Evolutionary conservation across 1,284 basidiomycete species (phyloP), one percentile per base, ranked within the genome.

Genomic region (Ceratobasidium sp.): DNA sequence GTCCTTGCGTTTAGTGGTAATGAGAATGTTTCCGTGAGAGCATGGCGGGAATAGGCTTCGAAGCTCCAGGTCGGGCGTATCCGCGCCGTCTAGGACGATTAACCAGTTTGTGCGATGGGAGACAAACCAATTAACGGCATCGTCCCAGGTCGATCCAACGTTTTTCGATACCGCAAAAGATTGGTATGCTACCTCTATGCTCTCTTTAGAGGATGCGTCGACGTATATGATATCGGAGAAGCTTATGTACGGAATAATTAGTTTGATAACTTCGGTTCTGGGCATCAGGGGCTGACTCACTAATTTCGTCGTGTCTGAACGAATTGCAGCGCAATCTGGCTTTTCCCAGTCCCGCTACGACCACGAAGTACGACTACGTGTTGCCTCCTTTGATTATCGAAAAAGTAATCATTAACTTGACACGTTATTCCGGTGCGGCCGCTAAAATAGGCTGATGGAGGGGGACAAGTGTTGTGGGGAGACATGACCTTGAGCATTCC

Each of bases 161-260:
- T 29, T 44, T 29, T 60, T 60, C 31, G 19, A 36, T 17, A n/a
- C 22, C 19, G 41, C 41, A 41, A 60, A 60, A 6, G 57, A 60
- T 7, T n/a, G 19, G 27, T 60, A 60, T 3, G 31, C 36, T 44
- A n/a, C 2, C 41, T 60, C 41, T n/a, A 36, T 44, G n/a, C 17
- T 60, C 5, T 60, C 57, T 6, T 19, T 29, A 41, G 57, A 5
- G 8, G 57, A 60, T 60, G 19, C 57, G 19, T 60, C 57, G 22
- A 60, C 57, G 19, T 19, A 60, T 5, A 60, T 4, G 57, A 60
- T 60, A 44, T 60, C 57, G 19, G 57, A 60, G 22, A 60, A 60
- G 31, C 57, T 60, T 7, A 27, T 6, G 17, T 27, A 56, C 17
- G 8, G 11, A 41, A 11, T 11, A 41, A 41, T 41, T 11, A 41